These are phyloP conservation scores for Moringa oleifera DNA, from an alignment of 345 rosid genomes.

Conservation along the genomic window DNA sequence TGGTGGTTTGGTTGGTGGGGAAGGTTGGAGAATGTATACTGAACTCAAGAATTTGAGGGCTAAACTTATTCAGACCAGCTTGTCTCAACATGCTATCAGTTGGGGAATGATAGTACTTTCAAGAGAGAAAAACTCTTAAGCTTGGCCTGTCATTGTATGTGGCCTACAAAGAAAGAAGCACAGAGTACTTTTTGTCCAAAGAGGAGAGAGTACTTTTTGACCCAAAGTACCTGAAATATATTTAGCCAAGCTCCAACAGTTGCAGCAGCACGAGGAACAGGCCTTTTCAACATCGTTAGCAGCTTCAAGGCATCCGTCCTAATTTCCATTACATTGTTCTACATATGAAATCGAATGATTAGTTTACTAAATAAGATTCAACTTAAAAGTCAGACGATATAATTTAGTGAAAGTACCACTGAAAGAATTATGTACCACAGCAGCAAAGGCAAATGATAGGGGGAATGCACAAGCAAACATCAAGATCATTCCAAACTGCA, in stretches of 20 bases:
- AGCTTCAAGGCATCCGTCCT: conserved; percentile 87
- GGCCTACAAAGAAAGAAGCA: no score
- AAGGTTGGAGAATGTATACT: neutral
- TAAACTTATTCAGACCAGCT: neutral
- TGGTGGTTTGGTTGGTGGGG: no score
- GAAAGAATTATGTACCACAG: conserved; percentile 42
- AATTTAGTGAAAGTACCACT: conserved; percentile 5
- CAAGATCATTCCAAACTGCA: conserved; percentile 97
- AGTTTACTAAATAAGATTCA: conserved; percentile 1
- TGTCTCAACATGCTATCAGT: neutral
- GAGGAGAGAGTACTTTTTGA: neutral
- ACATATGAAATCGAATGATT: conserved; percentile 18
- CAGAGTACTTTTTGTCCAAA: neutral
- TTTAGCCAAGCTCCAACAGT: conserved; percentile 92
- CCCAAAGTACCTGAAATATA: conserved; percentile 71
- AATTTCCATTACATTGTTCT: conserved; percentile 79
- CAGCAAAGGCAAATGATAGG: conserved; percentile 70
- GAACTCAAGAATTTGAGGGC: neutral
- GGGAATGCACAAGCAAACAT: conserved; percentile 99
- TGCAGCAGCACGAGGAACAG: conserved; percentile 77
- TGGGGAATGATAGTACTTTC: no score
- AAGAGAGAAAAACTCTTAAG: no score
- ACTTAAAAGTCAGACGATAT: neutral
- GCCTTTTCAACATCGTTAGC: conserved; percentile 64
- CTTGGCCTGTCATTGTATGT: no score